Base-by-base conservation (phyloP, 2,329 filamentous ascomycete species). In the Colletotrichum sansevieriae region DNA sequence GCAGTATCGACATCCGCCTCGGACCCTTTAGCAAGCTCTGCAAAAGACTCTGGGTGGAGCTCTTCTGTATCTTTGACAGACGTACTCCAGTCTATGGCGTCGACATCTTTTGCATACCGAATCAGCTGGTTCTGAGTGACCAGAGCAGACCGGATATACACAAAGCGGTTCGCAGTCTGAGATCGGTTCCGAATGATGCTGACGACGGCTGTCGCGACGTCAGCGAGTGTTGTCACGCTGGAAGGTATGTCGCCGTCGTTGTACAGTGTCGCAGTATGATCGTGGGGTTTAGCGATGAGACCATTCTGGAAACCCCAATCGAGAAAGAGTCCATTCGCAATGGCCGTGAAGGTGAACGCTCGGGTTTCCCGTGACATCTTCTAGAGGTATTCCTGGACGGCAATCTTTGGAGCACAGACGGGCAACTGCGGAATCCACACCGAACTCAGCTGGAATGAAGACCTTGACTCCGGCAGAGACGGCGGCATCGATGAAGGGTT, bases 91-190 rank as follows among this genome's bases (percentile, higher is more conserved):
- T 35, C 49, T n/a, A 33, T 18, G 0, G 29, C 49, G 29, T n/a
- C 49, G 29, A 54, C 29, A 8, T 54, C 49, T 18, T 54, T 54
- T 11, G 29, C 49, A 10, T 35, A 37, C 10, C 78, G 75, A 2
- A 91, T 74, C 2, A 92, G 76, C 71, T 90, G 81, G 25, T 18
- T 22, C 22, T 22, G 22, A 22, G 22, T 22, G 4, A 22, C 22
- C 22, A 22, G 22, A 22, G 22, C 22, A 22, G 22, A 22, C 22
- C 4, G 22, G 4, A 22, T 22, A 22, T 22, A 22, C 22, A 22
- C 22, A 22, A 22, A 2, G 22, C 22, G 22, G 22, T 22, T 22
- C 22, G 22, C 22, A 22, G 22, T 22, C 4, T 22, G 22, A 22
- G 22, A 22, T 22, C 4, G 22, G 22, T 22, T 22, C 22, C 22